Conservation (phyloP, 345 rosid genomes). For the Eucalyptus albens region DNA sequence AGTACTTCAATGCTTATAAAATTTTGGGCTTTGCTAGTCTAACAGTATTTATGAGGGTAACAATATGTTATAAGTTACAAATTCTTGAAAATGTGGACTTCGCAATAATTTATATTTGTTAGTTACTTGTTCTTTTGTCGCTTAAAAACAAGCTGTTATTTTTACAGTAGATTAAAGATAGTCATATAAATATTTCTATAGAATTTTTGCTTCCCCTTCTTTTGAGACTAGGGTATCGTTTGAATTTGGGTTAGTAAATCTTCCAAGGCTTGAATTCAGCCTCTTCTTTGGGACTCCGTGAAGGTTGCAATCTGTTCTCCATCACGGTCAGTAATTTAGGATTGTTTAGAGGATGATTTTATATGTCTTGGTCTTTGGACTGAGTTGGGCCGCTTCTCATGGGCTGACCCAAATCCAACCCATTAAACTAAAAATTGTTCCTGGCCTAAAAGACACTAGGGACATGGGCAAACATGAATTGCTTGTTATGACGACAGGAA, state of each 20-base stretch:
- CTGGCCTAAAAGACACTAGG: background rate
- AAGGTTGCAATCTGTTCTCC: background rate
- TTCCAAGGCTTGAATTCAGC: background rate
- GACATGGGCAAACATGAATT: background rate
- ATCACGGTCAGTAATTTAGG: background rate
- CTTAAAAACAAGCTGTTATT: too few relatives aligned
- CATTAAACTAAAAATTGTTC: background rate
- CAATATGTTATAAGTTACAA: too few relatives aligned
- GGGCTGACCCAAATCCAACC: background rate
- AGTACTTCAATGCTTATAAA: background rate
- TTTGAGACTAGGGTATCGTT: background rate
- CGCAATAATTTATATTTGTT: too few relatives aligned
- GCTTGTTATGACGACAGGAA: background rate
- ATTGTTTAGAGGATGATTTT: background rate
- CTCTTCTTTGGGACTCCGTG: background rate
- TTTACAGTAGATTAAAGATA: too few relatives aligned
- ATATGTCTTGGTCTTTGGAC: background rate
- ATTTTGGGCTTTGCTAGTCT: background rate
- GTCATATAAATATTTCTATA: too few relatives aligned
- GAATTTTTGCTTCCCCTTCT: background rate
- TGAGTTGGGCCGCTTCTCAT: background rate
- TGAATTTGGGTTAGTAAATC: background rate
- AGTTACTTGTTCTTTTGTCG: too few relatives aligned
- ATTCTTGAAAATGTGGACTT: too few relatives aligned
- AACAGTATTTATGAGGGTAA: too few relatives aligned